Conservation (phyloP, 116 monocot species). For the Iris pallida region DNA sequence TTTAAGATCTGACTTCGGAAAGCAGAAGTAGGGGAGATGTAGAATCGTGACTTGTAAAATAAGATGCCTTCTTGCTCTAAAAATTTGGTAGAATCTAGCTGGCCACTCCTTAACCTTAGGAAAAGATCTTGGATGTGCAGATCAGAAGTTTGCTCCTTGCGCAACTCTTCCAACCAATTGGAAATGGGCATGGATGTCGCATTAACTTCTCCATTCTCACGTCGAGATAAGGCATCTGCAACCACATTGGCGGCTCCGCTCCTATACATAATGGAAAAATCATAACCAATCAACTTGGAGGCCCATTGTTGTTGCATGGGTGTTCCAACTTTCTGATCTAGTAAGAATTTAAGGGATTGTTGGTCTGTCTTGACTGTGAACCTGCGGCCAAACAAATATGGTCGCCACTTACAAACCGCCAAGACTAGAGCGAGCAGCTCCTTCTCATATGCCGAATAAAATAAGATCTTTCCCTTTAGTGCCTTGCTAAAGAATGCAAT, state of each 20-base stretch:
- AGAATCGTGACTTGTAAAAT: not conserved
- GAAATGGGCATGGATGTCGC: not conserved
- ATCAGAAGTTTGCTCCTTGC: not conserved
- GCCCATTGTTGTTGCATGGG: slow-evolving; percentile 5
- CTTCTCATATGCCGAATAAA: not conserved
- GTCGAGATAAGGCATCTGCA: slow-evolving; percentile 1
- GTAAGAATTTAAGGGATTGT: not conserved
- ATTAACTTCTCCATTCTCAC: not conserved
- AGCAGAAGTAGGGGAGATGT: not conserved
- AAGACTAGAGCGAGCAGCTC: too few relatives aligned
- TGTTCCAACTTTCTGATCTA: not conserved
- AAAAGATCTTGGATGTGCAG: not conserved
- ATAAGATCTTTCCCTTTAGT: slow-evolving; percentile 1
- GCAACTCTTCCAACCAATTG: slow-evolving; percentile 5
- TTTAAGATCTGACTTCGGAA: not conserved
- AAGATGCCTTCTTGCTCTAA: not conserved
- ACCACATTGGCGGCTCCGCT: slow-evolving; percentile 1
- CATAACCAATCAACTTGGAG: slow-evolving; percentile 5
- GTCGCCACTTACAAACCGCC: not conserved
- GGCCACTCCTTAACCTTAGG: not conserved
- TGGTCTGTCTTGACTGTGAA: slow-evolving; percentile 13
- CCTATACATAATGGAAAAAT: not conserved
- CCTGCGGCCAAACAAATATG: not conserved
- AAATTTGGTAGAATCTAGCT: not conserved
- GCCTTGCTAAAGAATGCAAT: not conserved